phyloP scores from a whole-genome alignment of 2,329 filamentous ascomycete species.

The Fusarium secorum region DNA sequence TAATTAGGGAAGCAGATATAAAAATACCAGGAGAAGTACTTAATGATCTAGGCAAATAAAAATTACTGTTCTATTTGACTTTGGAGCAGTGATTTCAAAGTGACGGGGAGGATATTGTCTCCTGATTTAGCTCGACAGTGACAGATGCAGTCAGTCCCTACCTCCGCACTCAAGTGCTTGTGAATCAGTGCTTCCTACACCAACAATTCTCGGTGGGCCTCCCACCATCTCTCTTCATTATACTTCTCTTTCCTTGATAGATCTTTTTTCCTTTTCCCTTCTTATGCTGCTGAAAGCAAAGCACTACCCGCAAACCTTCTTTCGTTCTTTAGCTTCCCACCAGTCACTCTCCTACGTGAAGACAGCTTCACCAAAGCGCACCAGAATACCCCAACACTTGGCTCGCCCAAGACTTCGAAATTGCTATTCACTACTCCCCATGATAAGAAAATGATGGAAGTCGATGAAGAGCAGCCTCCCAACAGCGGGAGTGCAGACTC shows the following conservation, averaged over 20 bases:
- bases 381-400: not conserved
- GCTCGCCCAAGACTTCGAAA: not conserved
- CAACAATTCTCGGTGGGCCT: not conserved
- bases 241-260: too few relatives aligned
- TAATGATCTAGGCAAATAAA: not conserved
- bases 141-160: not conserved
- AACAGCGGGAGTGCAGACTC: slow-evolving; percentile 9
- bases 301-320: not conserved
- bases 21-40: not conserved
- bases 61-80: not conserved
- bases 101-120: not conserved
- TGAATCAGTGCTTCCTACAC: slow-evolving; percentile 18
- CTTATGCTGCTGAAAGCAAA: not conserved
- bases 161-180: not conserved
- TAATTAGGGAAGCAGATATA: not conserved
- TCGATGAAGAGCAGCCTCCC: not conserved
- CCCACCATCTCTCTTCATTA: not conserved
- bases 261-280: not conserved
- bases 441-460: slow-evolving; percentile 4
- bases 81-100: not conserved
- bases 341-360: not conserved
- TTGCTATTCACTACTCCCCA: not conserved
- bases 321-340: not conserved
- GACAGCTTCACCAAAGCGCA: not conserved
- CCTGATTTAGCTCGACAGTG: not conserved